These are phyloP conservation scores for Penicillium sp. DNA, from an alignment of 2,329 filamentous ascomycete species.

Conservation along the genomic window DNA sequence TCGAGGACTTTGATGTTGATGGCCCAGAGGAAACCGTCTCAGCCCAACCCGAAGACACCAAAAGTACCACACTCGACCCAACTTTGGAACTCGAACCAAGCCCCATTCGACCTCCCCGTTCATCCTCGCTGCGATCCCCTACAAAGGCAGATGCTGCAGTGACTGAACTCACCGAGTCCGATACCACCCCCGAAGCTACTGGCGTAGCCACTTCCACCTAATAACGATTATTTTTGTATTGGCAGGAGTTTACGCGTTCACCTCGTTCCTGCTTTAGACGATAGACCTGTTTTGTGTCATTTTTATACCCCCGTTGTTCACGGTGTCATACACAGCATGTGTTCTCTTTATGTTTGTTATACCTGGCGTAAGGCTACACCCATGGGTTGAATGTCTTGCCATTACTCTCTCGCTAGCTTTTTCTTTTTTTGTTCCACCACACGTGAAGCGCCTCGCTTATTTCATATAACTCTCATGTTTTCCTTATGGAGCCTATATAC, in stretches of 20 bases:
- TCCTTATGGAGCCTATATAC: slow-evolving; percentile 4
- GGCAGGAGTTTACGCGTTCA: slow-evolving; percentile 9
- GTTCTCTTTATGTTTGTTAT: slow-evolving; percentile 1
- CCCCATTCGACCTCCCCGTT: slow-evolving; percentile 33
- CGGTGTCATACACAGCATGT: slow-evolving; percentile 11
- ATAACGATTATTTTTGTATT: slow-evolving; percentile 10
- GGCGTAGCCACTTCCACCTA: slow-evolving; percentile 12
- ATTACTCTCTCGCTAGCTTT: slow-evolving; percentile 1
- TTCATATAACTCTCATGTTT: slow-evolving; percentile 7
- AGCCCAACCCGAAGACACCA: neutral
- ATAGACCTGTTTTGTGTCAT: slow-evolving; percentile 20
- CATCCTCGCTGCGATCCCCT: slow-evolving; percentile 33
- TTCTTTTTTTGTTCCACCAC: neutral
- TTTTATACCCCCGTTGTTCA: slow-evolving; percentile 22
- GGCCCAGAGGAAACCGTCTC: slow-evolving; percentile 24
- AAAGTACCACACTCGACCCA: slow-evolving; percentile 26
- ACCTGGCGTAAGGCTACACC: neutral
- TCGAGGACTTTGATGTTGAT: slow-evolving; percentile 40
- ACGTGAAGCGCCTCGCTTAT: slow-evolving; percentile 1
- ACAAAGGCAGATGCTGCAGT: slow-evolving; percentile 10
- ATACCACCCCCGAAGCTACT: slow-evolving; percentile 1
- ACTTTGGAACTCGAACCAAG: slow-evolving; percentile 30
- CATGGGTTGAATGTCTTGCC: neutral
- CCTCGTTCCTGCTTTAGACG: too few species aligned
- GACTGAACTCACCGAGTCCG: slow-evolving; percentile 5